phyloP scores from a whole-genome alignment of 176 grass and related monocot genomes.

The Rhynchospora tenuis region DNA sequence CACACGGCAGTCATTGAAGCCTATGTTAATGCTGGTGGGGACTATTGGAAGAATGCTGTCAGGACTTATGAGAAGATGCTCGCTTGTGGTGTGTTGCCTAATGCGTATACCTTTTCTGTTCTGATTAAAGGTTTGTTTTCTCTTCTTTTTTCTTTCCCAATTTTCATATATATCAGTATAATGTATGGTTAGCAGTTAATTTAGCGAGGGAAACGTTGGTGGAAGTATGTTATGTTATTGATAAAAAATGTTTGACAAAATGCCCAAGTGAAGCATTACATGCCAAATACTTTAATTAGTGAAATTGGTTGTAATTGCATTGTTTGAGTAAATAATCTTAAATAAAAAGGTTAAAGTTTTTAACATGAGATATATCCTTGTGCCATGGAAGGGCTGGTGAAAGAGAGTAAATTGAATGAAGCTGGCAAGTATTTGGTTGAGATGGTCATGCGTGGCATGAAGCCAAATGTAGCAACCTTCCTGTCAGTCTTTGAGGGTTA shows the following conservation, averaged over 20 bases:
- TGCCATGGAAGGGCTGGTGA: constrained; percentile 53
- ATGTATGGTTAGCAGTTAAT: neutral
- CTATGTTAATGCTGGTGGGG: constrained; percentile 55
- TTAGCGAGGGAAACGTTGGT: neutral
- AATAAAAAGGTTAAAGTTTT: neutral
- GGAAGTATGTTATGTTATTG: neutral
- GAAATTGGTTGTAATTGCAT: neutral
- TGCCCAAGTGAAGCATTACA: neutral
- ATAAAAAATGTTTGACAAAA: neutral
- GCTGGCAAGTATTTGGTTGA: constrained; percentile 60
- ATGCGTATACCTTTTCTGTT: constrained; percentile 64
- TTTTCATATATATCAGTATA: neutral
- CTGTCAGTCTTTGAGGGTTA: constrained; percentile 58
- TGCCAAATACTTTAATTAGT: neutral
- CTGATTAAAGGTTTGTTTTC: constrained; percentile 12
- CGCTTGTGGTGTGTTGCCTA: constrained; percentile 46
- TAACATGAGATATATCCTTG: neutral
- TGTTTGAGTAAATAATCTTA: neutral
- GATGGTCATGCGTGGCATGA: constrained; percentile 66
- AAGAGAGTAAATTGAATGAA: constrained; percentile 31
- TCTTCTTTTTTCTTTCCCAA: neutral
- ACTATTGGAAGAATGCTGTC: constrained; percentile 51
- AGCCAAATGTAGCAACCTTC: constrained; percentile 57
- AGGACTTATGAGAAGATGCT: constrained; percentile 77
- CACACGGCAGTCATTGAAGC: constrained; percentile 83